These are phyloP conservation scores for Aspergillus intermedius DNA, from an alignment of 2,329 filamentous ascomycete species.

Conservation along the genomic window DNA sequence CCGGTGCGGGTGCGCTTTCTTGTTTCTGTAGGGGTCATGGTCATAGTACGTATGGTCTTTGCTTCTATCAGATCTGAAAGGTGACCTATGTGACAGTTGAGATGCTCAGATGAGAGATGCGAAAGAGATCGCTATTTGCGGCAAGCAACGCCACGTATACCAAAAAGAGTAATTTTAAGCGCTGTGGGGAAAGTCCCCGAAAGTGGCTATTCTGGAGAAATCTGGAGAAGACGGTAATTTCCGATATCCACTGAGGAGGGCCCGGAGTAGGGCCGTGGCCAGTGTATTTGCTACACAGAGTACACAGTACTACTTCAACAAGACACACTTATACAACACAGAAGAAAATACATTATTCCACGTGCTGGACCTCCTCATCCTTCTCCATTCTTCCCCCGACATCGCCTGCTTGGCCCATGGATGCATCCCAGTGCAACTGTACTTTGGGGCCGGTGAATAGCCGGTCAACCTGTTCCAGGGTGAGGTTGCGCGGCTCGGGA, in stretches of 20 bases:
- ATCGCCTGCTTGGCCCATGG: slow-evolving; percentile 19
- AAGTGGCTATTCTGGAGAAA: not conserved
- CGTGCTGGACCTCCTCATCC: slow-evolving; percentile 14
- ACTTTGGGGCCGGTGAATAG: slow-evolving; percentile 30
- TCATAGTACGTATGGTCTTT: not conserved
- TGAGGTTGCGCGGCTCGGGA: slow-evolving; percentile 27
- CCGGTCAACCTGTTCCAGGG: slow-evolving; percentile 30
- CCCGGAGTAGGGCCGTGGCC: too few relatives aligned
- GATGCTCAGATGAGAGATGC: too few relatives aligned
- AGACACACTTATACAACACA: not conserved
- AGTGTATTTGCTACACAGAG: too few relatives aligned
- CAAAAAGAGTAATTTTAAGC: not conserved
- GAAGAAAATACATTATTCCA: slow-evolving; percentile 10
- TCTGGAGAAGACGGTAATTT: not conserved
- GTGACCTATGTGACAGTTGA: too few relatives aligned
- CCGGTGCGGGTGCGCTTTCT: slow-evolving; percentile 25
- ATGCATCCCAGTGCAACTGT: slow-evolving; percentile 24
- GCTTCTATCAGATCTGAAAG: too few relatives aligned
- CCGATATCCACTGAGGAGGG: not conserved
- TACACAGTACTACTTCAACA: too few relatives aligned
- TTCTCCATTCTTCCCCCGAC: slow-evolving; percentile 14
- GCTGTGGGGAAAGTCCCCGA: not conserved
- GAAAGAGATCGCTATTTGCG: not conserved
- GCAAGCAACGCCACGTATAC: not conserved
- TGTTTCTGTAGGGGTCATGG: slow-evolving; percentile 5